Conservation (phyloP, 305 asterid genomes). For the Monarda citriodora region DNA sequence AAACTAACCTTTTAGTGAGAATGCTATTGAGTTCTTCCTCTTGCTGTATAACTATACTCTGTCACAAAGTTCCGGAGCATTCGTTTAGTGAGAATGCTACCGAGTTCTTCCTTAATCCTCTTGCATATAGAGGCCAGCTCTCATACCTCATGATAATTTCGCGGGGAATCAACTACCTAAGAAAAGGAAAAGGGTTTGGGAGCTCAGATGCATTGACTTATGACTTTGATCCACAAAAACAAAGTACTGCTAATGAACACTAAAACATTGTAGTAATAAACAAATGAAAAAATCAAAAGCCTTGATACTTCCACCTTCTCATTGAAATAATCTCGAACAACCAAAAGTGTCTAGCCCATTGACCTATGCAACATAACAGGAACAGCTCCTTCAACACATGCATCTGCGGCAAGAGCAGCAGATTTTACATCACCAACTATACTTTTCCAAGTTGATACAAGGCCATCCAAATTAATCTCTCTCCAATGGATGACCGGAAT, state of each 20-base stretch:
- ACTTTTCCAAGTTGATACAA: conserved; percentile 86
- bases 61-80: conserved; percentile 92
- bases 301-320: conserved; percentile 62
- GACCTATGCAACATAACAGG: conserved; percentile 93
- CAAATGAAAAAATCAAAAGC: conserved; percentile 14
- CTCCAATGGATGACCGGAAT: conserved; percentile 82
- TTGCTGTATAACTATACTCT: conserved; percentile 84
- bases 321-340: conserved; percentile 95
- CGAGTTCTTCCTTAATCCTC: too few species aligned
- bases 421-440: conserved; percentile 90
- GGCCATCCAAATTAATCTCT: conserved; percentile 90
- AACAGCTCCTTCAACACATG: conserved; percentile 95
- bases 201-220: conserved; percentile 21
- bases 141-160: conserved; percentile 96
- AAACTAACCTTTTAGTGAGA: conserved; percentile 85
- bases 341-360: conserved; percentile 94
- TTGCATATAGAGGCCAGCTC: too few species aligned
- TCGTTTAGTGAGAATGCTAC: too few species aligned
- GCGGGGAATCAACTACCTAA: conserved; percentile 98
- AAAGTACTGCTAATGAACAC: conserved; percentile 10
- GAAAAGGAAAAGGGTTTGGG: conserved; percentile 18
- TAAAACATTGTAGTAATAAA: not conserved
- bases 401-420: conserved; percentile 98
- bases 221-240: conserved; percentile 15
- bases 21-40: conserved; percentile 82